Conservation (phyloP, 2,329 filamentous ascomycete genomes). For the Xylariales sp. region DNA sequence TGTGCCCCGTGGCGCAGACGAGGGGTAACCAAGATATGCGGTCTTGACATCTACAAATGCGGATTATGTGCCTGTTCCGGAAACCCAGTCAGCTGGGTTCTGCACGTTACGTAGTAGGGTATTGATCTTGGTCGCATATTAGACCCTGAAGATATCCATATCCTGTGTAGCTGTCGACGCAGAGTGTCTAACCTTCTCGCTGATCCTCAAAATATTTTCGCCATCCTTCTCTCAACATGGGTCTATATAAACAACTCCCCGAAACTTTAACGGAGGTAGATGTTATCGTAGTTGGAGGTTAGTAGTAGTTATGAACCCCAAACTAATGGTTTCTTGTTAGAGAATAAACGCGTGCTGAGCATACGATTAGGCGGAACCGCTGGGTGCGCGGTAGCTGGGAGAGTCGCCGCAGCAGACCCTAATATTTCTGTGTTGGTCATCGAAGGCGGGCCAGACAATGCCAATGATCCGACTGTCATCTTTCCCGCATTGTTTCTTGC, state of each 20-base stretch:
- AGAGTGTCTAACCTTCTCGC: background rate
- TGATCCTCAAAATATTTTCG: background rate
- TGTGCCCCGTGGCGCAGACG: no score
- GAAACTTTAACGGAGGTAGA: background rate
- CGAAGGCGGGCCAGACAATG: slow-evolving; percentile 7
- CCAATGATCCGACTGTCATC: slow-evolving; percentile 8
- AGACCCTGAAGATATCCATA: no score
- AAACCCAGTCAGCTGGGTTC: no score
- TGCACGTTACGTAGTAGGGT: no score
- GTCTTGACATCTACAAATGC: no score
- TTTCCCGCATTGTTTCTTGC: slow-evolving; percentile 45
- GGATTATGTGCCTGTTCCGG: no score
- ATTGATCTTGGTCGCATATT: no score
- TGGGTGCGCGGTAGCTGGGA: slow-evolving; percentile 7
- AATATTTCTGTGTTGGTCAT: slow-evolving; percentile 5
- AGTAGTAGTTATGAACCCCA: background rate
- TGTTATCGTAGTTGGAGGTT: background rate
- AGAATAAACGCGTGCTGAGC: no score
- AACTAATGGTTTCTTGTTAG: no score
- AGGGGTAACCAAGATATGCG: no score
- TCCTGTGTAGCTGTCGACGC: background rate
- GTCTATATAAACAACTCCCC: background rate
- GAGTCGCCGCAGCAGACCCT: slow-evolving; percentile 8
- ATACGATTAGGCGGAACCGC: slow-evolving; percentile 7
- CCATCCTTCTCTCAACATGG: background rate